Conservation (phyloP, 116 monocot species). For the Posidonia oceanica region DNA sequence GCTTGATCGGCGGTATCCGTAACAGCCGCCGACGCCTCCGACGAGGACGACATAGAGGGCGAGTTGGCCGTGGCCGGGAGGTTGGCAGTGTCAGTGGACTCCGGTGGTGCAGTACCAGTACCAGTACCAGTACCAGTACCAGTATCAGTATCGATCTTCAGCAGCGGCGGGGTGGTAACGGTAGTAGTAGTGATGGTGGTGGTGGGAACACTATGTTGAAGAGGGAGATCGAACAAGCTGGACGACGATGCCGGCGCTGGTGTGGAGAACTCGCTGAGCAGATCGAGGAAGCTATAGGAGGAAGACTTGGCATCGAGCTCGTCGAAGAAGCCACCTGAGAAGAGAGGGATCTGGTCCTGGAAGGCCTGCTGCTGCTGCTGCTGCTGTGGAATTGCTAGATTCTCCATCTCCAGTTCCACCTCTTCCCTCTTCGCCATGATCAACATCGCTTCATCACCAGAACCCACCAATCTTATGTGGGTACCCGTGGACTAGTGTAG, state of each 20-base stretch:
- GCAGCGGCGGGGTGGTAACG: not conserved
- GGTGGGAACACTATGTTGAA: not conserved
- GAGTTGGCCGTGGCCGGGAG: conserved; percentile 42
- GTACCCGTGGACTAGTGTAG: not conserved
- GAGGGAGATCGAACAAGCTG: conserved; percentile 5
- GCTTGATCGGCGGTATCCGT: conserved; percentile 4
- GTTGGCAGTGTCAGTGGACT: conserved; percentile 12
- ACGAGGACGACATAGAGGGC: conserved; percentile 43
- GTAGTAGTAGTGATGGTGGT: not conserved
- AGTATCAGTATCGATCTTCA: too few species aligned
- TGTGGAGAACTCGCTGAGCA: conserved; percentile 11
- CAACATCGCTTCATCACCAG: conserved; percentile 10
- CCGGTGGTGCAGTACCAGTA: not conserved
- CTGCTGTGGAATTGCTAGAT: not conserved
- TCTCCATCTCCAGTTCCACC: conserved; percentile 12
- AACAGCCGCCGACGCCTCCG: conserved; percentile 17
- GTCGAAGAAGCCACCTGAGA: not conserved
- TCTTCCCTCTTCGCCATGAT: conserved; percentile 18
- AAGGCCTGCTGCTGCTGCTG: conserved; percentile 5
- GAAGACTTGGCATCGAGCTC: conserved; percentile 10
- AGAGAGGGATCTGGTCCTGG: conserved; percentile 11
- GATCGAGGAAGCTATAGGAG: conserved; percentile 29
- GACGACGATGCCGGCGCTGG: conserved; percentile 6
- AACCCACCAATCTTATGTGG: not conserved
- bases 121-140: not conserved